phyloP scores from a whole-genome alignment of 2,329 filamentous ascomycete species.

The Sporothrix phasma region DNA sequence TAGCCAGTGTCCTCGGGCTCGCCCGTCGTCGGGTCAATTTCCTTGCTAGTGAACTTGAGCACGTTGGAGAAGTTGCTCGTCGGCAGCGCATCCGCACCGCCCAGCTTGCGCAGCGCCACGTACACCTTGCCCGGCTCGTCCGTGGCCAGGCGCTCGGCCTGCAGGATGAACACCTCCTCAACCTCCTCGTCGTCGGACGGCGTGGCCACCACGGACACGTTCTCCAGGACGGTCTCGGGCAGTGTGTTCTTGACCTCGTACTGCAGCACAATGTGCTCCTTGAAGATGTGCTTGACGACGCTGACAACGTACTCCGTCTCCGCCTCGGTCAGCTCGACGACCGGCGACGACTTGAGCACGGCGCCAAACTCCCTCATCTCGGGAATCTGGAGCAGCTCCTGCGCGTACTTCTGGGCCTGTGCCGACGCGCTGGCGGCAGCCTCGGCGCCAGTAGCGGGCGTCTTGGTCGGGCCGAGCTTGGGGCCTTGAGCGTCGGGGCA shows the following conservation, averaged over 20 bases:
- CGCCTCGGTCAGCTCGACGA: conserved; percentile 86
- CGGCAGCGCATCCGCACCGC: conserved; percentile 66
- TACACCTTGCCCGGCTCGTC: conserved; percentile 90
- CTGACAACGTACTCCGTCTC: conserved; percentile 96
- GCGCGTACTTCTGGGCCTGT: conserved; percentile 76
- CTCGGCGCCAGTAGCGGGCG: conserved; percentile 56
- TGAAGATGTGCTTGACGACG: conserved; percentile 95
- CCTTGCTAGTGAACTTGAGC: conserved; percentile 95
- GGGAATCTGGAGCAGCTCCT: conserved; percentile 78
- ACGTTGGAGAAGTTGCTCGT: conserved; percentile 79
- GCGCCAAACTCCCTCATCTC: conserved; percentile 84
- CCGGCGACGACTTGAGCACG: conserved; percentile 80
- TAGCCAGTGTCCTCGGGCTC: conserved; percentile 89
- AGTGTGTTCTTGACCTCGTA: conserved; percentile 98
- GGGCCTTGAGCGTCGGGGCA: conserved; percentile 91
- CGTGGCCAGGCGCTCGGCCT: conserved; percentile 68
- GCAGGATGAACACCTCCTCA: conserved; percentile 90
- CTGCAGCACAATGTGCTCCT: conserved; percentile 89
- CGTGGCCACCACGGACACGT: conserved; percentile 72
- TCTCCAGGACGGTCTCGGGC: conserved; percentile 78
- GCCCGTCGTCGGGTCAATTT: conserved; percentile 88
- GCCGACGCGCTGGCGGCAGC: conserved; percentile 67
- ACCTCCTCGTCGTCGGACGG: conserved; percentile 72
- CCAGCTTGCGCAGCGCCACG: conserved; percentile 81
- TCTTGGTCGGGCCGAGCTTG: conserved; percentile 66